phyloP scores from a whole-genome alignment of 192 early-diverging fungal species.

The Spizellomyces punctatus region DNA sequence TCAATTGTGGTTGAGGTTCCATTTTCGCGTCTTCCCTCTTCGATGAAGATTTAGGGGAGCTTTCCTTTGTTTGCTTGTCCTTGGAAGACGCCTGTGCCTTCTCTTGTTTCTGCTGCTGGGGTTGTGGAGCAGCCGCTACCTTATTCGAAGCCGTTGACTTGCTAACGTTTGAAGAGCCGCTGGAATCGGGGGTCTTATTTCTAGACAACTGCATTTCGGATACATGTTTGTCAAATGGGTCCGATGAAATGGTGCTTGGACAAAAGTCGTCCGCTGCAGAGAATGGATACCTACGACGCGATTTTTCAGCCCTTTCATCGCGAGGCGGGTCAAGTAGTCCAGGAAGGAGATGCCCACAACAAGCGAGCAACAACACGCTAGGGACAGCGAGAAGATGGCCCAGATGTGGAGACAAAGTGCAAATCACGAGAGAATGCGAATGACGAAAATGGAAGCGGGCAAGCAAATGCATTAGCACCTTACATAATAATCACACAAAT shows the following conservation, averaged over 20 bases:
- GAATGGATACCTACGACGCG: slow-evolving; percentile 43
- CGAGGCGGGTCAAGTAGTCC: slow-evolving; percentile 10
- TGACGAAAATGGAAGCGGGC: no score
- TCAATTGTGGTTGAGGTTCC: slow-evolving; percentile 13
- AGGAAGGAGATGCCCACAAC: background rate
- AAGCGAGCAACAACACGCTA: no score
- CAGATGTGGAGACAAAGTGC: no score
- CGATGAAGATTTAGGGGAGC: slow-evolving; percentile 4
- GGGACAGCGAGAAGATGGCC: no score
- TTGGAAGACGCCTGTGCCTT: slow-evolving; percentile 16
- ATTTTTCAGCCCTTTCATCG: slow-evolving; percentile 56
- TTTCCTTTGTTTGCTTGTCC: slow-evolving; percentile 29
- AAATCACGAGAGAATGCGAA: no score
- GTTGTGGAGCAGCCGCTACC: slow-evolving; percentile 44
- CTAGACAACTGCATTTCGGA: slow-evolving; percentile 39
- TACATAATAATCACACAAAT: no score
- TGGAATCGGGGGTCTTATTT: slow-evolving; percentile 41
- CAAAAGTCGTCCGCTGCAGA: background rate
- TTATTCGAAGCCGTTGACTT: slow-evolving; percentile 46
- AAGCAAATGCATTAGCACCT: no score
- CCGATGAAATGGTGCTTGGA: background rate
- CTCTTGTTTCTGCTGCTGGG: slow-evolving; percentile 24
- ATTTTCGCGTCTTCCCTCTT: slow-evolving; percentile 36
- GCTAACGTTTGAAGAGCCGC: slow-evolving; percentile 13
- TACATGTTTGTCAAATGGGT: slow-evolving; percentile 3